Percentiles rank a stretch among this genome's conserved stretches.
These are phyloP conservation scores for Beta lomatogona DNA, from an alignment of 179 eudicot species.

Conservation along the genomic window DNA sequence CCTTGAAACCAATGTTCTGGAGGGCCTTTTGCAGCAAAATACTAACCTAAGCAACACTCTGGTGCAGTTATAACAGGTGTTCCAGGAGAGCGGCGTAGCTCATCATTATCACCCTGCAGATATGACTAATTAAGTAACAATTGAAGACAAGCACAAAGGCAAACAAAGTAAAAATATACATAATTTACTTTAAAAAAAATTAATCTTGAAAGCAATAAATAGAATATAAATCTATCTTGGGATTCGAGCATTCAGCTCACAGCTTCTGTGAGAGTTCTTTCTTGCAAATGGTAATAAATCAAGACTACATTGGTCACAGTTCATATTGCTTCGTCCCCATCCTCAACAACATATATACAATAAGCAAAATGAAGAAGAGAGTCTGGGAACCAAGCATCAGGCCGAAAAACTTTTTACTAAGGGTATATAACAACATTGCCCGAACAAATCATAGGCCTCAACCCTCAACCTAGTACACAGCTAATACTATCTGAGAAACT, in stretches of 20 bases:
- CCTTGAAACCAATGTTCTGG: not conserved
- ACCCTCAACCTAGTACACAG: no score
- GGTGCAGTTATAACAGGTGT: constrained; percentile 98
- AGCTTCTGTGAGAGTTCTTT: not conserved
- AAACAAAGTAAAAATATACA: not conserved
- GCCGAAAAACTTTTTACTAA: no score
- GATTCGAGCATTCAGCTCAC: not conserved
- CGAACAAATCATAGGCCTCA: no score
- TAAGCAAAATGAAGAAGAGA: no score
- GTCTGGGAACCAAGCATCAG: no score
- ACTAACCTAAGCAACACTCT: constrained; percentile 87
- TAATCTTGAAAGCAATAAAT: not conserved
- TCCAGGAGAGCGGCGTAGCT: constrained; percentile 96
- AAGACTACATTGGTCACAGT: not conserved
- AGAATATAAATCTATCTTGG: not conserved
- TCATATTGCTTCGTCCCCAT: not conserved
- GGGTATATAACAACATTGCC: not conserved
- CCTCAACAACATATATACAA: not conserved
- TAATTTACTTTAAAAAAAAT: not conserved
- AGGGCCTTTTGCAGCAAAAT: constrained; percentile 11
- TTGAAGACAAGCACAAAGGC: no score
- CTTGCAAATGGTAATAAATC: not conserved
- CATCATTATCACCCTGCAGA: constrained; percentile 82
- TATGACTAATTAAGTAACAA: constrained; percentile 10
- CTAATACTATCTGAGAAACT: not conserved